phyloP scores from a whole-genome alignment of 805 yeast species.

The Schizosaccharomyces octosporus region DNA sequence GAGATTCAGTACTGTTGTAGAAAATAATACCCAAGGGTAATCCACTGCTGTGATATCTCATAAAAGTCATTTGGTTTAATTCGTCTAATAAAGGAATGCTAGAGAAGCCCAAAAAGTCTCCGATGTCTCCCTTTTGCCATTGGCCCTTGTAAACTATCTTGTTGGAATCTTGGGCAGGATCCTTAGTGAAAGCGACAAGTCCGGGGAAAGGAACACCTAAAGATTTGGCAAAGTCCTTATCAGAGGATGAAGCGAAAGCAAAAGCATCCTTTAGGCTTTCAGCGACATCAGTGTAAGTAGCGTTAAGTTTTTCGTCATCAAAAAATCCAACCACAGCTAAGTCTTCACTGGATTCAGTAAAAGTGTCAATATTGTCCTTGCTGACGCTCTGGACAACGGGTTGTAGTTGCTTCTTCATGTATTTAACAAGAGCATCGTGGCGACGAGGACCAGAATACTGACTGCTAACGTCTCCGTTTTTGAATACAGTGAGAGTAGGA shows the following conservation, averaged over 20 bases:
- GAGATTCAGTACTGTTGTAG: conserved; percentile 45
- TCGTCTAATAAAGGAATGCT: conserved; percentile 70
- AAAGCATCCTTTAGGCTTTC: conserved; percentile 34
- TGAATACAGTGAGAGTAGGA: conserved; percentile 58
- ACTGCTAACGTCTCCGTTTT: conserved; percentile 22
- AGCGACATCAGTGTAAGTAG: conserved; percentile 39
- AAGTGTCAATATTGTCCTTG: conserved; percentile 25
- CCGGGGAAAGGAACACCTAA: conserved; percentile 22
- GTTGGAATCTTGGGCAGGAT: conserved; percentile 15
- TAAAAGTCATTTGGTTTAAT: conserved; percentile 56
- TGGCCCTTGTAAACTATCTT: conserved; percentile 11
- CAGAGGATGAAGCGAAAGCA: conserved; percentile 28
- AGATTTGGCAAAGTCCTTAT: conserved; percentile 18
- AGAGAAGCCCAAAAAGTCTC: conserved; percentile 31
- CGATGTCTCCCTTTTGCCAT: conserved; percentile 18
- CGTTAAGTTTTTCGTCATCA: conserved; percentile 25
- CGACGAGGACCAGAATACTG: conserved; percentile 74
- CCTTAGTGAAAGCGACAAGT: conserved; percentile 19
- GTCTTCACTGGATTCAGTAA: conserved; percentile 19
- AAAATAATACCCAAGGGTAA: conserved; percentile 75
- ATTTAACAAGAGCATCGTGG: conserved; percentile 49
- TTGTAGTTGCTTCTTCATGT: conserved; percentile 56
- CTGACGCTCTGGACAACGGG: conserved; percentile 43
- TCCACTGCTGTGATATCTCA: conserved; percentile 42
- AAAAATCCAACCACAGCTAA: conserved; percentile 28